These are phyloP conservation scores for Trypethelium eluteriae DNA, from an alignment of 495 filamentous ascomycete genomes.

Conservation along the genomic window DNA sequence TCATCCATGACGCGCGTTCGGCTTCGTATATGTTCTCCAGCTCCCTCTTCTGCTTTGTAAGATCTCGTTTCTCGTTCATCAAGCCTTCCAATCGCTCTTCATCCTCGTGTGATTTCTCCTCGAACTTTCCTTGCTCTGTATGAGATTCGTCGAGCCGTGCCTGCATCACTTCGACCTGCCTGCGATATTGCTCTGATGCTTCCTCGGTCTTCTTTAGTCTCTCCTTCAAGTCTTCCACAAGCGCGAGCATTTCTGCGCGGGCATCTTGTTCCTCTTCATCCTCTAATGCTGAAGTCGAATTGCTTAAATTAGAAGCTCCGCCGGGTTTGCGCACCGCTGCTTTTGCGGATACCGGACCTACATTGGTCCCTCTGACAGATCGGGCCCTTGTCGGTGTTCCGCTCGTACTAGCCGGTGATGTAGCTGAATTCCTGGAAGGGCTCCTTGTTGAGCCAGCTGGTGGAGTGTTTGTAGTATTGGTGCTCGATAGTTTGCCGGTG, in stretches of 20 bases:
- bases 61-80: constrained; percentile 70
- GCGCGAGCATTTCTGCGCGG: constrained; percentile 62
- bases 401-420: not conserved
- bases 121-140: constrained; percentile 73
- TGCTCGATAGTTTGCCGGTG: not conserved
- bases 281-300: constrained; percentile 15
- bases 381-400: constrained; percentile 13
- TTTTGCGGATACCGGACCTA: constrained; percentile 25
- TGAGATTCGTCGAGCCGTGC: constrained; percentile 77
- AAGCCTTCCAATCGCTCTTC: constrained; percentile 72
- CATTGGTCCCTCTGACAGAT: constrained; percentile 18
- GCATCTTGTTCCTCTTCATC: constrained; percentile 47
- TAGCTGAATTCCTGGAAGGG: constrained; percentile 3
- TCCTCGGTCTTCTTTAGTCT: constrained; percentile 73
- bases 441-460: not conserved
- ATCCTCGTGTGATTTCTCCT: constrained; percentile 75
- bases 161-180: constrained; percentile 78
- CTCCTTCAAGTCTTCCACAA: constrained; percentile 78
- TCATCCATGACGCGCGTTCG: constrained; percentile 77
- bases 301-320: constrained; percentile 5
- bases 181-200: constrained; percentile 69
- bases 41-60: constrained; percentile 72
- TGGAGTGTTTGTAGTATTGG: constrained; percentile 3
- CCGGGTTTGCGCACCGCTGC: constrained; percentile 23
- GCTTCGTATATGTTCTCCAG: constrained; percentile 83